Evolutionary conservation across 768 basidiomycete genomes (phyloP), one percentile per base, ranked within the genome.

Genomic region (Russula foetens): DNA sequence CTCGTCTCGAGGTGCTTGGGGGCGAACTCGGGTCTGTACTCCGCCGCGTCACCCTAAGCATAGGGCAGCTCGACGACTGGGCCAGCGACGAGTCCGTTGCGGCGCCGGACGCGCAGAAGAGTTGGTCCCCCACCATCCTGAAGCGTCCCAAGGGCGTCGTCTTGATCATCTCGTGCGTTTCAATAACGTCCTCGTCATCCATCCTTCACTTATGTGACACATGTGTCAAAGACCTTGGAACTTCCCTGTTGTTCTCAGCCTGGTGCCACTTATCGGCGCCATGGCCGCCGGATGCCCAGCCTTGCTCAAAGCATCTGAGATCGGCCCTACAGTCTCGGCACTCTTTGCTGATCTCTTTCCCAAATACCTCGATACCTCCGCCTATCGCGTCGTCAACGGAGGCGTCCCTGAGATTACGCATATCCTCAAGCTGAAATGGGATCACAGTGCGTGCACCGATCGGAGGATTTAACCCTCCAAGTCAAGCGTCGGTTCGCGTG

Each of bases 251-350:
- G 24, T 39, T 19, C 50, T 66, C 45, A 48, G 48, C 17, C 28
- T 66, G 29, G 57, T 59, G 26, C 59, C 64, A 8, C 4, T 65
- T 1, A 48, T 63, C 47, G 85, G 85, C 8, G 92, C 92, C 1
- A 80, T 95, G 43, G 85, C 90, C 0, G 88, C 90, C 2, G 92
- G 92, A 7, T 85, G 85, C 66, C 76, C 86, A 0, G 82, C 81
- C 3, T 72, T 86, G 5, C 48, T 92, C 53, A 94, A 94, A 70
- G 88, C 89, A 0, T 87, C 92, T 1, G 92, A 94, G 67, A 72
- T 81, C 3, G 74, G 81, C 0, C 81, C 85, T 0, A 77, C 80
- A 2, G 73, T 76, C 4, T 81, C 81, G 45, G 66, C 77, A 11
- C 77, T 92, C 12, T 68, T 91, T 17, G 78, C 84, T 0, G 84